Evolutionary conservation across 495 filamentous ascomycete genomes (phyloP).

Genomic region (Neurospora terricola): DNA sequence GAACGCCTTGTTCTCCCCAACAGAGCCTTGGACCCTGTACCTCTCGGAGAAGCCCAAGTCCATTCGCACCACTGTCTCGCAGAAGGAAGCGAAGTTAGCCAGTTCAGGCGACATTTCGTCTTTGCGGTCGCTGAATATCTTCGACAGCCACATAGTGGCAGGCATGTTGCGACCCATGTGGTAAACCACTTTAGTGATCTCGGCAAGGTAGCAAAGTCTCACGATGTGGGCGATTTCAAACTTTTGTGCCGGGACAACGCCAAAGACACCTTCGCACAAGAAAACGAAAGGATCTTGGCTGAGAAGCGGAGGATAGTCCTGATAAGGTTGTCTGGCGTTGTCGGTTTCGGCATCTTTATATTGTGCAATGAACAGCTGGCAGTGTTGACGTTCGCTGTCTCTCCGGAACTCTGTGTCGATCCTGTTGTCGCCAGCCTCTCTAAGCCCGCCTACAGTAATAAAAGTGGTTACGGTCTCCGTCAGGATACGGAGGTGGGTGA

Average conservation of each 20-base stretch:
- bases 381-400: conserved; percentile 62
- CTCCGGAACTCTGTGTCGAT: conserved; percentile 58
- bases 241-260: conserved; percentile 34
- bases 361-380: conserved; percentile 60
- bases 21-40: conserved; percentile 1
- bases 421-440: conserved; percentile 46
- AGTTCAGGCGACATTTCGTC: conserved; percentile 24
- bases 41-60: conserved; percentile 14
- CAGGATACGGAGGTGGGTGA: conserved; percentile 85
- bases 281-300: conserved; percentile 77
- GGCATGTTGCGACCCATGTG: conserved; percentile 38
- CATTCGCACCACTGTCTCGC: conserved; percentile 23
- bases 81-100: conserved; percentile 36
- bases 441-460: conserved; percentile 62
- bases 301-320: conserved; percentile 57
- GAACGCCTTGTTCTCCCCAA: conserved; percentile 30
- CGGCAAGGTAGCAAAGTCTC: conserved; percentile 82
- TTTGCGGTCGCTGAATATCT: conserved; percentile 20
- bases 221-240: conserved; percentile 76
- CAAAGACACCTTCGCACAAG: conserved; percentile 65
- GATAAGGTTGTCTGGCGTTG: conserved; percentile 20
- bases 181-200: conserved; percentile 70
- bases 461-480: conserved; percentile 83
- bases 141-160: conserved; percentile 27
- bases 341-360: conserved; percentile 29